These are phyloP conservation scores for Russula brevipes DNA, from an alignment of 768 basidiomycete species.

Conservation along the genomic window DNA sequence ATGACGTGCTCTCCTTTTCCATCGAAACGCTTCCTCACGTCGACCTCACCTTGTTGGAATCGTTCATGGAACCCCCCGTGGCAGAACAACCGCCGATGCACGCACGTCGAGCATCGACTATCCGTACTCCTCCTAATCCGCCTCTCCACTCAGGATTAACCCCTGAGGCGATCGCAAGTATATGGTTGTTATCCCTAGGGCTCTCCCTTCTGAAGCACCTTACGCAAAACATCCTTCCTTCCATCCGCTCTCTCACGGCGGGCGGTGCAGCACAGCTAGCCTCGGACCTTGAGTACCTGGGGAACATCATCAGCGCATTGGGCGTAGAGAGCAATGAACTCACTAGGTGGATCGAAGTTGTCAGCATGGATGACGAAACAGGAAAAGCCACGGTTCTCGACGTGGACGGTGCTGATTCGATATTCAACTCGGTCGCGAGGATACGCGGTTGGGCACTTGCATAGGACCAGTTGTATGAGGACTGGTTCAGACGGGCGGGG, in stretches of 20 bases:
- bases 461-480: not conserved
- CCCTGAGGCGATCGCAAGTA: conserved; percentile 78
- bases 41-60: conserved; percentile 49
- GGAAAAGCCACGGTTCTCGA: conserved; percentile 10
- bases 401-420: conserved; percentile 11
- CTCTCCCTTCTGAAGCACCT: conserved; percentile 73
- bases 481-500: not conserved
- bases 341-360: conserved; percentile 70
- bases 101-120: conserved; percentile 36
- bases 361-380: conserved; percentile 50
- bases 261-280: conserved; percentile 78
- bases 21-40: conserved; percentile 74
- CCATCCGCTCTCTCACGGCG: conserved; percentile 54
- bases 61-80: conserved; percentile 39
- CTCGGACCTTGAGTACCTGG: conserved; percentile 84
- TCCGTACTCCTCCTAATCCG: conserved; percentile 5
- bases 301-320: conserved; percentile 84
- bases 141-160: conserved; percentile 35
- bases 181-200: conserved; percentile 91
- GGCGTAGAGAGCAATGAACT: conserved; percentile 83
- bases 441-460: conserved; percentile 16
- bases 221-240: conserved; percentile 63
- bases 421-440: conserved; percentile 11
- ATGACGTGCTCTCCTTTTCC: conserved; percentile 86
- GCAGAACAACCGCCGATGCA: conserved; percentile 20